Conservation (phyloP, 768 basidiomycete species). For the Paxillus rubicundulus region DNA sequence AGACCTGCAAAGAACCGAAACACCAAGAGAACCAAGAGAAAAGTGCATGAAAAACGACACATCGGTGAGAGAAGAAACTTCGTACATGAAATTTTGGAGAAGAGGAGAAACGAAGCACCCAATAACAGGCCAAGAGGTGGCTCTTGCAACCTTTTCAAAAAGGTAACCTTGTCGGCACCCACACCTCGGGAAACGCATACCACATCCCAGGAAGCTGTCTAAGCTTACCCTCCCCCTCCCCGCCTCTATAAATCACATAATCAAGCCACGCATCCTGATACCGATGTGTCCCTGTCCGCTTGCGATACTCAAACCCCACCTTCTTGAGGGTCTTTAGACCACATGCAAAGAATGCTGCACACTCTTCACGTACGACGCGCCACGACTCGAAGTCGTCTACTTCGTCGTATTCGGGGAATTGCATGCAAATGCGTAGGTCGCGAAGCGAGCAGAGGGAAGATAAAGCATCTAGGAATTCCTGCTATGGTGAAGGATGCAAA, state of each 20-base stretch:
- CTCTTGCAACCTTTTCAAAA: conserved; percentile 15
- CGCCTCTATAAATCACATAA: conserved; percentile 25
- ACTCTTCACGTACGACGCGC: conserved; percentile 28
- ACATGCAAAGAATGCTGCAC: conserved; percentile 28
- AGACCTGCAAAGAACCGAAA: neutral
- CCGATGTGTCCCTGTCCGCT: conserved; percentile 34
- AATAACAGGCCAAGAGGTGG: neutral
- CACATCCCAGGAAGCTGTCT: conserved; percentile 27
- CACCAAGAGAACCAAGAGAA: neutral
- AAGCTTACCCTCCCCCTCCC: conserved; percentile 20
- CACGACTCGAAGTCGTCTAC: conserved; percentile 32
- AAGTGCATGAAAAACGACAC: neutral
- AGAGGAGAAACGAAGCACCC: neutral
- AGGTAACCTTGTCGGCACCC: conserved; percentile 24
- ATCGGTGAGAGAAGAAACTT: neutral
- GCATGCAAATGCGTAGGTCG: conserved; percentile 35
- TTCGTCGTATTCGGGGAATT: conserved; percentile 35
- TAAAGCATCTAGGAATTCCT: conserved; percentile 35
- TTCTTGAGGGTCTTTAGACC: conserved; percentile 31
- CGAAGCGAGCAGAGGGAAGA: conserved; percentile 26
- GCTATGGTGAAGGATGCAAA: conserved; percentile 29
- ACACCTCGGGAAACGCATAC: conserved; percentile 36
- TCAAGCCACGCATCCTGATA: conserved; percentile 38
- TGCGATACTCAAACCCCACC: conserved; percentile 37
- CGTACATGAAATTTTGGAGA: neutral